Evolutionary conservation across 164 flowering plant species (phyloP), one percentile per base, ranked within the genome.

Genomic region (Magnolia sinica): DNA sequence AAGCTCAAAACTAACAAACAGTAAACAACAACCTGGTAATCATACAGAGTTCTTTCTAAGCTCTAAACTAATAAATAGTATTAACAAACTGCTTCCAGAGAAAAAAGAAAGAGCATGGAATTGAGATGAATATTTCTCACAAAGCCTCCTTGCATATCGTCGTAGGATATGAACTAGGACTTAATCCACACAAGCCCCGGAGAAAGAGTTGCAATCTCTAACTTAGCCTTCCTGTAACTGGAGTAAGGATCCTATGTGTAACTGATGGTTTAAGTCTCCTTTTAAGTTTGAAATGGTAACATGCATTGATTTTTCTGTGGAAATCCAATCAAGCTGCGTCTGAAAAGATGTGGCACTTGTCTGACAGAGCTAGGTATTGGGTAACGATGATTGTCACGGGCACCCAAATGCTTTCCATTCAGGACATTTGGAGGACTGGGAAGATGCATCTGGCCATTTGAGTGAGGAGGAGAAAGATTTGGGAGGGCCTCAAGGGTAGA

Each of bases 401-500:
- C 50, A 45, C 74, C 59, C 50, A 18, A 71, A 23, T 73, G 74
- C 11, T 59, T 27, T 63, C 58, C 10, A 61, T 69, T 74, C 66
- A 45, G 31, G 61, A n/a, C 71, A 65, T 67, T 80, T 20, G 79
- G 61, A 29, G 84, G 68, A 29, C 81, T 65, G 49, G 74, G 55
- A 70, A 64, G 70, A 71, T 52, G 24, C 14, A 66, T 66, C 81
- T 71, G 67, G 16, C 45, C 58, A 64, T 69, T 76, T n/a, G 80
- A 73, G 68, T 67, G 78, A 0, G 82, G 82, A 71, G 88, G 87
- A 72, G 88, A 83, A 27, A 80, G 73, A 61, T 71, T 72, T 63
- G 89, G 85, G 68, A 84, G 81, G 50, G 83, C 76, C 78, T 88
- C 90, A 1, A 88, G 89, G 51, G 81, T 85, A 10, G 90, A 88